Base-by-base conservation (phyloP, 768 basidiomycete genomes). In the Boletus reticulatus region DNA sequence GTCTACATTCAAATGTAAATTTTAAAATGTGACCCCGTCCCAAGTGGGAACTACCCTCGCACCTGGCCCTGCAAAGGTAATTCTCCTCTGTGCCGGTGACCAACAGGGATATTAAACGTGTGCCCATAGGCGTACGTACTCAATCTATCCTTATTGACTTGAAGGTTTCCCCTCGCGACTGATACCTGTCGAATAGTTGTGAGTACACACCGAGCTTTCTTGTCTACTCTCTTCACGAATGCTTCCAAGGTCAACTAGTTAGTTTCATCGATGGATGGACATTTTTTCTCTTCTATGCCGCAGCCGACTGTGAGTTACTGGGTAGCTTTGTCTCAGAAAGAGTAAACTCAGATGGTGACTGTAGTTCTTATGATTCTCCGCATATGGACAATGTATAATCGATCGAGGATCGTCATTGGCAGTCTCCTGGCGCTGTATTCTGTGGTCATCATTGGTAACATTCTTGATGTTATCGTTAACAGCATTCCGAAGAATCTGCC, bases 251-350 rank as follows among this genome's bases (percentile, higher is more conserved):
- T 51, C n/a, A 27, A 20, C 10, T 59, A 8, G 22, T 52, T 0
- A 2, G 5, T 20, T 11, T 39, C 19, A 6, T 45, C 10, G 22
- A 8, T 4, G 16, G 6, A 13, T 60, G 53, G 46, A 16, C 53
- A 13, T 54, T 52, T 10, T 1, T 48, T 17, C 20, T 54, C 24
- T 59, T 60, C 22, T 9, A 43, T 4, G 29, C 14, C 17, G 52
- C 48, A 6, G 56, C 59, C 9, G 53, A 55, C 13, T 24, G 57
- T 58, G 17, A 41, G 57, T 58, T 48, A 10, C 3, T 8, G 34
- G 7, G 6, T 1, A 20, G 1, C 41, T 36, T 10, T 12, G 6
- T 20, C 20, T 17, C 4, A 19, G 46, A 29, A 48, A n/a, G 27
- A 37, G 20, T 13, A 13, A 24, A 32, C 10, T 9, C 32, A 7